These are phyloP conservation scores for Ciborinia camelliae DNA, from an alignment of 2,329 filamentous ascomycete species.

Conservation along the genomic window DNA sequence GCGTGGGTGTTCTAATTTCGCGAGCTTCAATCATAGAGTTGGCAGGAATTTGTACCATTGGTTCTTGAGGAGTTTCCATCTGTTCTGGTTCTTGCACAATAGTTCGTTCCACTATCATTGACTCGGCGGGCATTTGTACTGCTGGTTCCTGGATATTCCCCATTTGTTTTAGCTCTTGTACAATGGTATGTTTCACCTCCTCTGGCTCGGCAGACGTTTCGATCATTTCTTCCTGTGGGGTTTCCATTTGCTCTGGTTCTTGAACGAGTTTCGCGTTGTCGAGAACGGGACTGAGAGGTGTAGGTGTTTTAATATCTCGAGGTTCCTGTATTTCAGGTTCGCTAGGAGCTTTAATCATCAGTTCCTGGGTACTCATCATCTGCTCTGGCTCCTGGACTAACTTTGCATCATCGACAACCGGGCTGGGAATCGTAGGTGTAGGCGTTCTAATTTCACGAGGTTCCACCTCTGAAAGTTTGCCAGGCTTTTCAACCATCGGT, in stretches of 20 bases:
- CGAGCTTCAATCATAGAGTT: background rate
- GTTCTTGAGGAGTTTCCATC: slow-evolving; percentile 19
- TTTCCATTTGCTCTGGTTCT: background rate
- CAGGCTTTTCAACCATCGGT: background rate
- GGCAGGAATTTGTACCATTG: slow-evolving; percentile 2
- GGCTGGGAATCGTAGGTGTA: background rate
- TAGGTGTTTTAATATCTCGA: background rate
- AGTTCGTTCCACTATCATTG: slow-evolving; percentile 22
- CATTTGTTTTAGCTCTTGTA: slow-evolving; percentile 29
- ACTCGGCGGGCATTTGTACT: background rate
- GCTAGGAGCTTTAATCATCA: background rate
- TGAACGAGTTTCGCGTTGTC: background rate
- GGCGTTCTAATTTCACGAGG: background rate
- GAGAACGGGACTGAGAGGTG: background rate
- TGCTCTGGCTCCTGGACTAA: background rate
- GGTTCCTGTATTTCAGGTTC: background rate
- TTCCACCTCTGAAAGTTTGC: background rate
- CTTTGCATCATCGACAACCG: background rate
- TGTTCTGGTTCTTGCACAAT: slow-evolving; percentile 28
- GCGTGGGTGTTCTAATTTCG: background rate
- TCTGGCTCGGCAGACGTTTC: background rate
- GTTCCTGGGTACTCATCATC: background rate
- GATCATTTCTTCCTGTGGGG: background rate
- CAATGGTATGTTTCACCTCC: slow-evolving; percentile 23
- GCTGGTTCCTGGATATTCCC: slow-evolving; percentile 18